Conservation (phyloP, 2,329 filamentous ascomycete genomes). For the Bertia moriformis region DNA sequence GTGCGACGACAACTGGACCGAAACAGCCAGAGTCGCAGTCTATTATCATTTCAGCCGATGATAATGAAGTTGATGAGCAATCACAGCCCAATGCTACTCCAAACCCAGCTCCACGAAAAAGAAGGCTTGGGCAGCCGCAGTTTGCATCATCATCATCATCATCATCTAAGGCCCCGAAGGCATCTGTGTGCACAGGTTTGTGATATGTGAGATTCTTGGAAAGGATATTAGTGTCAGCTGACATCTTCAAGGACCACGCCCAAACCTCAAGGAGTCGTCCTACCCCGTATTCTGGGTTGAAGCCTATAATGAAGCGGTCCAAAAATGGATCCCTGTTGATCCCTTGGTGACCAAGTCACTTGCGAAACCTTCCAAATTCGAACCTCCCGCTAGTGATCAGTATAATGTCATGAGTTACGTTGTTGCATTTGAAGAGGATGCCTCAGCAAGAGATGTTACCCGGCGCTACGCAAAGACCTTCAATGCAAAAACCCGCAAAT, state of each 20-base stretch:
- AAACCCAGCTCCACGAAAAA: background rate
- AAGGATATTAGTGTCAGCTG: no score
- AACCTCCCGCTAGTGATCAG: slow-evolving; percentile 66
- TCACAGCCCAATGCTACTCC: background rate
- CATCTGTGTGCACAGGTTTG: no score
- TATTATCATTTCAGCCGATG: background rate
- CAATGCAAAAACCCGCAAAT: slow-evolving; percentile 74
- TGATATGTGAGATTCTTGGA: no score
- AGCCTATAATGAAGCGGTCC: slow-evolving; percentile 67
- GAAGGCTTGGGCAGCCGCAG: background rate
- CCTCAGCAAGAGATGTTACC: slow-evolving; percentile 70
- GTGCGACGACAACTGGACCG: slow-evolving; percentile 22
- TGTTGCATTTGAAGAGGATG: slow-evolving; percentile 71
- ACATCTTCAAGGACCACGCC: background rate
- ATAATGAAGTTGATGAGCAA: background rate
- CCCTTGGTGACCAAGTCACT: slow-evolving; percentile 63
- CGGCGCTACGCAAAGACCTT: slow-evolving; percentile 75
- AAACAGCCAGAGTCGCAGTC: slow-evolving; percentile 23
- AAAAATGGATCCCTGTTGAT: slow-evolving; percentile 86
- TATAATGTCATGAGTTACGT: slow-evolving; percentile 72
- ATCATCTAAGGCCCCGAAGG: no score
- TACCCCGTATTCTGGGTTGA: slow-evolving; percentile 93
- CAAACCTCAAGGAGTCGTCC: slow-evolving; percentile 41
- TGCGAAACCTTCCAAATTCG: slow-evolving; percentile 64
- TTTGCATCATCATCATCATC: no score